Percentiles rank a stretch among this genome's conserved stretches.
phyloP scores from a whole-genome alignment of 768 basidiomycete species.

The Suillus americanus region DNA sequence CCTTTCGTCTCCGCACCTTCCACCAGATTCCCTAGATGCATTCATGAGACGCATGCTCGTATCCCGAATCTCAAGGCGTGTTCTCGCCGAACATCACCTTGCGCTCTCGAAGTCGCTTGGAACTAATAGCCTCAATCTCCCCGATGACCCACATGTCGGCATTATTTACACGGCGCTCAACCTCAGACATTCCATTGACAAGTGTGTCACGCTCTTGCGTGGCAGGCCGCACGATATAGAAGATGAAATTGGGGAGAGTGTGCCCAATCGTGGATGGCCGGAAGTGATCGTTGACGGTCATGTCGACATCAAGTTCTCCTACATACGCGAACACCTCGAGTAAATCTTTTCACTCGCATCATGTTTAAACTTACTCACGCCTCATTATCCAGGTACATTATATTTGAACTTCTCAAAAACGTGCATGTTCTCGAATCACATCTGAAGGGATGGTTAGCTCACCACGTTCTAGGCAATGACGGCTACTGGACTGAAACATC shows the following conservation, averaged over 20 bases:
- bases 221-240: slow-evolving; percentile 46
- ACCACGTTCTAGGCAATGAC: slow-evolving; percentile 59
- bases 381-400: slow-evolving; percentile 59
- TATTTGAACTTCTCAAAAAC: slow-evolving; percentile 90
- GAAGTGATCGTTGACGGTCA: slow-evolving; percentile 75
- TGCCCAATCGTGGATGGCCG: slow-evolving; percentile 46
- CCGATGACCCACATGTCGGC: slow-evolving; percentile 67
- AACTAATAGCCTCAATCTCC: slow-evolving; percentile 31
- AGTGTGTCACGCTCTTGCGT: slow-evolving; percentile 59
- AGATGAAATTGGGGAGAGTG: slow-evolving; percentile 32
- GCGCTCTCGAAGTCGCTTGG: slow-evolving; percentile 66
- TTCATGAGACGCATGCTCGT: slow-evolving; percentile 92
- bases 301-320: slow-evolving; percentile 67
- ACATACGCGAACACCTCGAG: slow-evolving; percentile 88
- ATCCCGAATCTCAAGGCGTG: slow-evolving; percentile 86
- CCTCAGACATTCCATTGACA: slow-evolving; percentile 68
- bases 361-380: background rate
- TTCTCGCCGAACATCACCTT: slow-evolving; percentile 87
- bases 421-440: slow-evolving; percentile 41
- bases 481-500: slow-evolving; percentile 59
- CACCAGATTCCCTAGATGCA: slow-evolving; percentile 76
- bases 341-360: slow-evolving; percentile 33
- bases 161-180: slow-evolving; percentile 80
- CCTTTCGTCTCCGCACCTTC: slow-evolving; percentile 76
- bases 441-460: slow-evolving; percentile 3